phyloP scores from a whole-genome alignment of 495 filamentous ascomycete species.

The Apiosordaria backusii region DNA sequence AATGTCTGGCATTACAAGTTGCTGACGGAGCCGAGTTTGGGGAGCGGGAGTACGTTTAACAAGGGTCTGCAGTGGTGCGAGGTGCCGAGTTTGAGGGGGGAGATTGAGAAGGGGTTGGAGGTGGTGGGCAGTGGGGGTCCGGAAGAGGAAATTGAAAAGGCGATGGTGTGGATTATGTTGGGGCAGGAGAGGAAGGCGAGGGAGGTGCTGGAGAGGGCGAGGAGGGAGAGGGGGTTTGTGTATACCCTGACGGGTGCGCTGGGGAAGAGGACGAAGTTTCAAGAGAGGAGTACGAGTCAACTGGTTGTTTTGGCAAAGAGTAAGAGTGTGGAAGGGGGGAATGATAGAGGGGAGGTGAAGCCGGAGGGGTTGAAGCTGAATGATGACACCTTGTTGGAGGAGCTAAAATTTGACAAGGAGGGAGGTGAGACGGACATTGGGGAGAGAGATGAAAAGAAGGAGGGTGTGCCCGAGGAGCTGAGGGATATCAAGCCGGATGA shows the following conservation, averaged over 20 bases:
- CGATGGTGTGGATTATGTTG: constrained; percentile 79
- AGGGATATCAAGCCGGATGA: constrained; percentile 64
- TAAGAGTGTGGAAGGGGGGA: constrained; percentile 24
- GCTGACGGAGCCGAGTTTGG: constrained; percentile 66
- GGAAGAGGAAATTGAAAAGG: constrained; percentile 68
- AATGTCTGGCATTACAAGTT: constrained; percentile 87
- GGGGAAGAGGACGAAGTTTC: constrained; percentile 90
- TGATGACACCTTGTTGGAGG: constrained; percentile 90
- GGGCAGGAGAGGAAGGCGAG: constrained; percentile 74
- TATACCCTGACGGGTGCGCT: constrained; percentile 83
- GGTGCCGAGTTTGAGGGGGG: constrained; percentile 45
- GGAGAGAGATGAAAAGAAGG: constrained; percentile 30
- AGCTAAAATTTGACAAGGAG: constrained; percentile 68
- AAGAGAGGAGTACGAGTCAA: constrained; percentile 84
- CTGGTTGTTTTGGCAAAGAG: constrained; percentile 89
- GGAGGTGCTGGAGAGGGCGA: constrained; percentile 64
- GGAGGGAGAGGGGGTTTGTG: constrained; percentile 60
- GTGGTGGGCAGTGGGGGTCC: constrained; percentile 35
- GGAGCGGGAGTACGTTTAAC: constrained; percentile 46
- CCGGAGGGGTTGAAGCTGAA: constrained; percentile 74
- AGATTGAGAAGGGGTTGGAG: constrained; percentile 47
- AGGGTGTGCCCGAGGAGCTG: constrained; percentile 58
- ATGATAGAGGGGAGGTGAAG: constrained; percentile 21
- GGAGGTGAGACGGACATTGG: constrained; percentile 33
- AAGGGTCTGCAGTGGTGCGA: constrained; percentile 48